Percentiles rank a stretch among this genome's conserved stretches.
These are phyloP conservation scores for Fraxinus sp. DNA, from an alignment of 305 asterid species.

Conservation along the genomic window DNA sequence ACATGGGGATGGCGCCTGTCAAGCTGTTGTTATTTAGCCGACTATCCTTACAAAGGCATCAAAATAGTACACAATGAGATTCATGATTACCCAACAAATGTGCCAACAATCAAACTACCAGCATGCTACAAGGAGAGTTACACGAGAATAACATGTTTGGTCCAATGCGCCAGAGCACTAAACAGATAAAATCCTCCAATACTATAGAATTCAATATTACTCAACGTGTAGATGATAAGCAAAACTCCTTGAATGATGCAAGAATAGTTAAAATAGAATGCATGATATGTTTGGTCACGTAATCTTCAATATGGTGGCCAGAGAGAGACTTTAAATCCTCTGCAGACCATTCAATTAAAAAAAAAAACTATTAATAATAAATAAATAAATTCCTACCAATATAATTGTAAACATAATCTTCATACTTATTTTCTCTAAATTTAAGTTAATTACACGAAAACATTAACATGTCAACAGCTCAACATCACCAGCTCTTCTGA, in stretches of 20 bases:
- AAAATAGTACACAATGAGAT: conserved; percentile 17
- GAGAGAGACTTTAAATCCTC: background rate
- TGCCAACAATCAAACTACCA: background rate
- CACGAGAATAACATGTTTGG: background rate
- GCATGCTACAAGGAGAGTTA: background rate
- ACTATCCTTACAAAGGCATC: conserved; percentile 44
- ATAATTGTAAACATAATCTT: background rate
- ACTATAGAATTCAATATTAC: background rate
- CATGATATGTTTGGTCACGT: background rate
- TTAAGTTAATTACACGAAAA: background rate
- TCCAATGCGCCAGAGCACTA: background rate
- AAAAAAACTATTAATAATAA: no score
- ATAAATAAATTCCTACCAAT: background rate
- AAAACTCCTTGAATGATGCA: background rate
- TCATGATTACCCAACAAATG: background rate
- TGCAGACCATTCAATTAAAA: background rate
- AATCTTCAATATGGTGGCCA: background rate
- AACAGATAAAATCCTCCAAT: background rate
- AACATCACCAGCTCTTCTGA: background rate
- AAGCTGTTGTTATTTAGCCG: conserved; percentile 63
- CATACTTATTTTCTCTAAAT: background rate
- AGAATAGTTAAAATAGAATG: background rate
- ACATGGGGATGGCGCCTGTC: conserved; percentile 48
- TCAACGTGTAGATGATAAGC: background rate
- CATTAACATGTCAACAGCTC: background rate